Evolutionary conservation across 1,284 basidiomycete genomes (phyloP), one percentile per base, ranked within the genome.

Genomic region (Tilletia caries): DNA sequence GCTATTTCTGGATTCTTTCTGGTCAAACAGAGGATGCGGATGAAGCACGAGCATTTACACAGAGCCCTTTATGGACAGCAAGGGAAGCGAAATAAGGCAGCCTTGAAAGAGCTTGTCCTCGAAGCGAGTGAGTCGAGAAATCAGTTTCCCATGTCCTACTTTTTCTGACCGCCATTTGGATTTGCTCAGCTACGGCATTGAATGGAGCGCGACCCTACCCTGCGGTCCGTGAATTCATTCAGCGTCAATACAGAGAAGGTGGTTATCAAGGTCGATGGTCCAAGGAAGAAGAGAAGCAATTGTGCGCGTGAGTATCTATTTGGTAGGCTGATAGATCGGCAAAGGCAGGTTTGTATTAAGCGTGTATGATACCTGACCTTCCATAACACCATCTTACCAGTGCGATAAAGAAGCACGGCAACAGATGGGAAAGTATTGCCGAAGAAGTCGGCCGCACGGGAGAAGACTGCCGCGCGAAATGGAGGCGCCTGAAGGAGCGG

Each of bases 371-470:
- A n/a, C n/a, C n/a, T n/a, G n/a, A n/a, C n/a, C n/a, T n/a, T n/a
- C n/a, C n/a, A n/a, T n/a, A n/a, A n/a, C n/a, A n/a, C n/a, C n/a
- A n/a, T n/a, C n/a, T n/a, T n/a, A n/a, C n/a, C 46, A 50, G 46
- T n/a, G 3, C 52, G 15, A 12, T 25, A 4, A 6, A 58, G 23
- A 58, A 58, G 25, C 8, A 58, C 25, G 52, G 52, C 52, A 58
- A 58, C 27, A 3, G 27, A 58, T 58, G 52, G 52, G 5, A 12
- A 6, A 29, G 5, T 13, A 18, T 58, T 3, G 52, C 52, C 3
- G 52, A 58, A 29, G 52, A 58, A 3, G 52, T 58, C 52, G 52
- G 52, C 27, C 52, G 52, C 52, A 15, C 52, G 6, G 52, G 52
- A 25, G 52, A 58, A 5, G 52, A 58, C 52, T 58, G 52, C 27